Percentiles rank a stretch among this genome's conserved stretches.
phyloP scores from a whole-genome alignment of 768 basidiomycete genomes.

The Kwoniella heveanensis region DNA sequence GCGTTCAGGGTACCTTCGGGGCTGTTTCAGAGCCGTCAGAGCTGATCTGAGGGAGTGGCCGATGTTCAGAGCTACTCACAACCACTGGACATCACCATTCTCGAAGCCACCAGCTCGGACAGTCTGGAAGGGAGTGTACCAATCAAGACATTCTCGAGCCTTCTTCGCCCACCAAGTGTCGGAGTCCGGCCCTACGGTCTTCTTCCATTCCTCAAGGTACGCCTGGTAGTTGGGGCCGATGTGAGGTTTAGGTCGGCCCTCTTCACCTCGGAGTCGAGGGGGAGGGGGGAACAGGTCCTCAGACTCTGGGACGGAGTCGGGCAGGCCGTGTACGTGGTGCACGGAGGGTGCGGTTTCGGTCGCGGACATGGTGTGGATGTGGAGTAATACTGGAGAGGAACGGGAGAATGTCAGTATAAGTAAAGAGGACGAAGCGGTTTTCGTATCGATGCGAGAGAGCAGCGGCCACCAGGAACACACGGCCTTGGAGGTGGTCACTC shows the following conservation, averaged over 20 bases:
- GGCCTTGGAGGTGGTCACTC: neutral
- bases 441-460: too few species aligned
- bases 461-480: too few species aligned
- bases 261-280: slow-evolving; percentile 64
- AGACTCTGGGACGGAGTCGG: slow-evolving; percentile 39
- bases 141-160: slow-evolving; percentile 75
- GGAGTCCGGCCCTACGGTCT: slow-evolving; percentile 73
- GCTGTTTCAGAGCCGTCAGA: slow-evolving; percentile 41
- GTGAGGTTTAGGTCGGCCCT: slow-evolving; percentile 70
- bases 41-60: neutral
- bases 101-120: slow-evolving; percentile 80
- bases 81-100: slow-evolving; percentile 89
- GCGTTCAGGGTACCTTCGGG: slow-evolving; percentile 90
- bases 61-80: slow-evolving; percentile 58
- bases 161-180: slow-evolving; percentile 85
- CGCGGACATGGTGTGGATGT: slow-evolving; percentile 8
- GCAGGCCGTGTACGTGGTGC: slow-evolving; percentile 37
- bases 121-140: slow-evolving; percentile 86
- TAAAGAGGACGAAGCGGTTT: neutral
- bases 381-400: neutral
- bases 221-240: slow-evolving; percentile 76
- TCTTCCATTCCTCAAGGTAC: slow-evolving; percentile 68
- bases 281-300: slow-evolving; percentile 69
- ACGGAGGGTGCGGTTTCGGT: slow-evolving; percentile 12
- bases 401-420: neutral